Evolutionary conservation across 768 basidiomycete genomes (phyloP), one percentile per base, ranked within the genome.

Genomic region (Tubosaeta sp.): DNA sequence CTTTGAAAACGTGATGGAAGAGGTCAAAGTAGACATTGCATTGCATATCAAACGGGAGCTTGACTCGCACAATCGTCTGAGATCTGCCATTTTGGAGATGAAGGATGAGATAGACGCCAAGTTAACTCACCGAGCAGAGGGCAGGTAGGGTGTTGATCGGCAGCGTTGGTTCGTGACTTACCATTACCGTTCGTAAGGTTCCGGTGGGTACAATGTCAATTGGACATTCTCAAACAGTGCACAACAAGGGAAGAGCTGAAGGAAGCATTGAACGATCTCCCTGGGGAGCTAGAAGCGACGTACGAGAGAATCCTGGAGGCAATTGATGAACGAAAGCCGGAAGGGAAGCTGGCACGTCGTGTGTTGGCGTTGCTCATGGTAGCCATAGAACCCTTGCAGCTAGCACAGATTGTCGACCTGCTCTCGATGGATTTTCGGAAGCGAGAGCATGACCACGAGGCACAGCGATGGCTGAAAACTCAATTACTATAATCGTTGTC

Each of bases 181-280:
- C 3, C 2, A 9, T 2, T 14, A 0, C 45, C 17, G 5, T 33
- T 29, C 8, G 6, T 1, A 8, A 54, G 53, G 22, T 54, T 54
- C 9, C 53, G 48, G 1, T 54, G 53, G 53, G 42, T 50, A 7
- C 48, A 50, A 6, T 54, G 53, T 3, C 53, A 54, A 12, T 11
- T 54, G 1, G 49, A 54, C 29, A 27, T 33, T 3, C 39, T 54
- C 0, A 34, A 34, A 33, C 43, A 16, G 25, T 54, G 45, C 14
- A 3, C 25, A 0, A 32, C 44, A 6, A 3, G 2, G 16, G 14
- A 13, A n/a, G 39, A 54, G 31, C 27, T 54, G 19, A 32, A 14
- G 29, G 10, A 46, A 25, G 38, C 19, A 6, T 31, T 54, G 5
- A 33, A 29, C 14, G 42, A 34, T 29, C 49, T 54, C 3, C 49